phyloP scores from a whole-genome alignment of 495 filamentous ascomycete species.

The Penicillium desertorum region DNA sequence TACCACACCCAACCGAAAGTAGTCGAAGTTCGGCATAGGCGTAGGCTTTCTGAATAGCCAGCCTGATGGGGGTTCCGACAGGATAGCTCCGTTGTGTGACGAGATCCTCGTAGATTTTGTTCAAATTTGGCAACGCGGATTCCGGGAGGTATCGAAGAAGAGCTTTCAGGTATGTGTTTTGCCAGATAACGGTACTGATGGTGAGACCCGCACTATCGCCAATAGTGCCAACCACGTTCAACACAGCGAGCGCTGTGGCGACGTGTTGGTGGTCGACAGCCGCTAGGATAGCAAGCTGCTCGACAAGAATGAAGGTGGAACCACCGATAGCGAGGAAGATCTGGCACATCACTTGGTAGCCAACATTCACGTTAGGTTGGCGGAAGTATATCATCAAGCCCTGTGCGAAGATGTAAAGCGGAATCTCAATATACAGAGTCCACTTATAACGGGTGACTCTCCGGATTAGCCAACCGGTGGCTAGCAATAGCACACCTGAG shows the following conservation, averaged over 20 bases:
- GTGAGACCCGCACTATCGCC: constrained; percentile 64
- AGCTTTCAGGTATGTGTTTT: constrained; percentile 51
- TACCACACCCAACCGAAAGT: constrained; percentile 45
- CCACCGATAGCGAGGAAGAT: constrained; percentile 65
- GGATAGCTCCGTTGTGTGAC: constrained; percentile 49
- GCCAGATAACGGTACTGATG: constrained; percentile 63
- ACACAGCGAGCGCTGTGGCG: constrained; percentile 60
- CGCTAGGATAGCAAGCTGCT: constrained; percentile 65
- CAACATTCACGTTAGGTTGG: constrained; percentile 52
- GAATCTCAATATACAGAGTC: constrained; percentile 55
- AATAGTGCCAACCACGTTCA: constrained; percentile 57
- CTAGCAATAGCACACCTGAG: constrained; percentile 39
- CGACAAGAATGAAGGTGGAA: constrained; percentile 55
- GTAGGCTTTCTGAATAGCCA: constrained; percentile 55
- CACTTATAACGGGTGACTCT: constrained; percentile 49
- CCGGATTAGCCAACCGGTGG: constrained; percentile 53
- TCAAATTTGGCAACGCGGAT: constrained; percentile 32
- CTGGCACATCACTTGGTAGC: constrained; percentile 67
- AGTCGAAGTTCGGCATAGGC: constrained; percentile 52
- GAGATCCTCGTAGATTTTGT: constrained; percentile 52
- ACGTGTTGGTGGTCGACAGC: constrained; percentile 60
- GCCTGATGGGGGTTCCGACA: constrained; percentile 44
- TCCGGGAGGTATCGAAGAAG: constrained; percentile 56
- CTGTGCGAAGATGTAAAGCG: constrained; percentile 51
- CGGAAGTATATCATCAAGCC: constrained; percentile 65